phyloP scores from a whole-genome alignment of 768 basidiomycete species.

The Mycena filopes region DNA sequence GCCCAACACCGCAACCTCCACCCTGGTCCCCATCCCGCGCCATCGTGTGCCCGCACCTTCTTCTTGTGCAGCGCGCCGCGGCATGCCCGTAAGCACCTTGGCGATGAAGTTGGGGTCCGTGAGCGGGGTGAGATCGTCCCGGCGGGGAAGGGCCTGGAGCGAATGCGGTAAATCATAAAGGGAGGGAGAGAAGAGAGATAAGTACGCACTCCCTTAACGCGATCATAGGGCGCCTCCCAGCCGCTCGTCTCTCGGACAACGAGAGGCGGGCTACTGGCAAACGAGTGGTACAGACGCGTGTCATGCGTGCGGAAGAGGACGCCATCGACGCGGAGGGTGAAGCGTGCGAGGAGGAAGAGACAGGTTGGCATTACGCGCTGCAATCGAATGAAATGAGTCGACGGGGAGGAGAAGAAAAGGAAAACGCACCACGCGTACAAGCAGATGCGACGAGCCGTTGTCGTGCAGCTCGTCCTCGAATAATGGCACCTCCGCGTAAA shows the following conservation, averaged over 20 bases:
- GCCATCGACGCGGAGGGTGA: conserved; percentile 94
- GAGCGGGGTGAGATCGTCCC: conserved; percentile 87
- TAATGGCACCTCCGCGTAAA: conserved; percentile 94
- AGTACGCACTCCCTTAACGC: conserved; percentile 79
- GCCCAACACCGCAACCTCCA: conserved; percentile 62
- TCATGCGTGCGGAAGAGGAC: conserved; percentile 93
- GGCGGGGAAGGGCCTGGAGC: conserved; percentile 70
- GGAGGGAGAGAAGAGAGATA: background rate
- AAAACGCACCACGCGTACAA: conserved; percentile 85
- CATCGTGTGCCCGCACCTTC: conserved; percentile 82
- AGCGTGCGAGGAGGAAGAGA: conserved; percentile 89
- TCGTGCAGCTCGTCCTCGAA: conserved; percentile 98
- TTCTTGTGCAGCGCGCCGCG: conserved; percentile 64
- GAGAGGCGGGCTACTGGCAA: conserved; percentile 65
- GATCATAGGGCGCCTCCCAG: conserved; percentile 91
- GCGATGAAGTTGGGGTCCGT: conserved; percentile 89
- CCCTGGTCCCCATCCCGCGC: conserved; percentile 79
- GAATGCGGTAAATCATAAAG: background rate
- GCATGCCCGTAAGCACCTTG: conserved; percentile 72
- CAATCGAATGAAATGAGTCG: background rate
- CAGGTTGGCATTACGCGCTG: conserved; percentile 98
- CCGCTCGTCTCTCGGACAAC: conserved; percentile 87
- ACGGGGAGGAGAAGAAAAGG: conserved; percentile 10
- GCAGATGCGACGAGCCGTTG: conserved; percentile 88
- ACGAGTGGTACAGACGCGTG: conserved; percentile 90